Evolutionary conservation across 2,329 filamentous ascomycete genomes (phyloP), one percentile per base, ranked within the genome.

Genomic region (Fusarium coffeatum): DNA sequence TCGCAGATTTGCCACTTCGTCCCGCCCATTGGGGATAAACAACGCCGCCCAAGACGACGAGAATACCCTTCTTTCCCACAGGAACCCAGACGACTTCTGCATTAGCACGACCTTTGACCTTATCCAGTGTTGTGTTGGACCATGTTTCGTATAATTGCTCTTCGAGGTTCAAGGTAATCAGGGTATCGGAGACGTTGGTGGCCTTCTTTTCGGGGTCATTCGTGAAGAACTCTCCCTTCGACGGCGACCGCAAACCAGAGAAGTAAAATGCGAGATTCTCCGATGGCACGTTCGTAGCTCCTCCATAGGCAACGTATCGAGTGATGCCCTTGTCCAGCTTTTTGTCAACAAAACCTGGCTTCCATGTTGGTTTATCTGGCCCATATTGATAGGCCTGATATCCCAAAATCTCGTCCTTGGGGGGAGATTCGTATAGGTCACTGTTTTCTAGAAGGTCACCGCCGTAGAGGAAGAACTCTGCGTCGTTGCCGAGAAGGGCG

Each of bases 41-140:
- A 4, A 93, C 93, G 15, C 93, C 93, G 9, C 92, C 93, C 1
- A 97, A 81, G 5, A 91, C 92, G 1, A 97, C 85, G 11, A 97
- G 83, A 46, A 96, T 89, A 2, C 93, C 93, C 72, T 93, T 83
- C 18, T 86, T 81, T 5, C 93, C 92, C 46, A 94, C 92, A 2
- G 93, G 93, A 1, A 97, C 85, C 90, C 91, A 93, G 1, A 91
- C 89, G 2, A 91, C 81, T 61, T 91, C 90, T 0, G 89, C 84
- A 69, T 87, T 89, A 6, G 89, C 88, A 18, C 91, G 86, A 1
- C 86, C 86, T 7, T 80, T 77, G 9, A 91, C 80, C 6, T 75
- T 68, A 1, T 72, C 42, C 0, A 93, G 76, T 0, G 87, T 87
- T 2, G 53, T 68, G 69, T 92, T 92, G 9, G 72, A 78, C 88